Base-by-base conservation (phyloP, 305 asterid species). In the Fraxinus greggii region DNA sequence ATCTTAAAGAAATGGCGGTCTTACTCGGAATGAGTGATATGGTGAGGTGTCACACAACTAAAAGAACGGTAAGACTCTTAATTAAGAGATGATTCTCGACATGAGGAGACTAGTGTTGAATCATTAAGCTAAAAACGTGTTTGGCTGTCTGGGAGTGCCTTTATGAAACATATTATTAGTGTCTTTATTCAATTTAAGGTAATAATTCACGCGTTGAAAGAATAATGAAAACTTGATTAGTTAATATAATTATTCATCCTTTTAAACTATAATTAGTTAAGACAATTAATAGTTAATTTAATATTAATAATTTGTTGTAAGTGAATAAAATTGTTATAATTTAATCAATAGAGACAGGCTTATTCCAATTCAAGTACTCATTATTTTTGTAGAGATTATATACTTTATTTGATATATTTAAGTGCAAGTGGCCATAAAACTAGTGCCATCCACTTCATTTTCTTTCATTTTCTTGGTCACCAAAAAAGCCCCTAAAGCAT, bases 381-480 rank as follows among this genome's bases (percentile, higher is more conserved):
- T 15, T 45, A 45, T 45, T 45, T 3, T 45, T 45, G 3, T 4
- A 23, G 33, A 9, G 35, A 4, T 8, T 24, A 26, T 13, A 23
- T 45, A 45, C 19, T 45, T 13, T 15, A 45, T 45, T 45, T 65
- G n/a, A 24, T 26, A 65, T 24, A 24, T 67, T 82, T 3, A 59
- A 72, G 82, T 77, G 81, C 21, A 32, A 78, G 86, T 72, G 84
- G 84, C 61, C 81, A 80, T 80, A 76, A 80, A 86, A 77, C 21
- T 72, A 78, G 85, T 86, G 88, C 61, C 75, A 31, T 72, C 86
- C 86, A 86, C 78, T 67, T 80, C 80, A 83, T 42, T 10, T 48
- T 48, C 7, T 6, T 48, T 48, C 7, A 15, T 45, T 5, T 45
- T 15, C 1, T 79, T 82, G 61, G 83, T 8, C 83, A 80, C 72